Base-by-base conservation (phyloP, 1,139 yeast species). In the Taphrina communis region DNA sequence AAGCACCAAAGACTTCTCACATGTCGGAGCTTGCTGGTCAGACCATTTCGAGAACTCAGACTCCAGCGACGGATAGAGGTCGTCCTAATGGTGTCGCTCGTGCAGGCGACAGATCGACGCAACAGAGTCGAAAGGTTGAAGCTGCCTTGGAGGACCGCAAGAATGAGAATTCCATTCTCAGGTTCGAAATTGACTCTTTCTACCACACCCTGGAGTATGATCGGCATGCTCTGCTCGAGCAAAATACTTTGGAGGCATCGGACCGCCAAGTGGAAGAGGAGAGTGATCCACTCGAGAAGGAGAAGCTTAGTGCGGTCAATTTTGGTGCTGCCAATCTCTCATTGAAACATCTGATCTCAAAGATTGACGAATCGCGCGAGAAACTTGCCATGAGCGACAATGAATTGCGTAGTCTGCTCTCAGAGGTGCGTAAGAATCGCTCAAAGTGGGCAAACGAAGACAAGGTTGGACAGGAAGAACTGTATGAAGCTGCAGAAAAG, bases 401-500 rank as follows among this genome's bases (percentile, higher is more conserved):
- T 69, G 99, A 95, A 75, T 83, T 94, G 71, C 85, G 96, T 70
- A 89, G 88, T 68, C 82, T 94, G 71, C 88, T 94, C 67, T 86
- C 91, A 83, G 99, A 94, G 76, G 98, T 94, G 12, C 84, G 97
- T 63, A 94, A 93, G 75, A 93, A 93, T 76, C 82, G 98, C 73
- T 96, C 98, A 0, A 94, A 95, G 78, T 95, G 99, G 99, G 97
- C 88, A 36, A 90, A 90, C 71, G 97, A 94, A 76, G 97, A 93
- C 71, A 84, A 90, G 72, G 87, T 94, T 53, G 99, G 99, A 3
- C 99, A 95, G 78, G 99, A 95, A 77, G 99, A 95, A 77, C 82
- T 95, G 19, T 95, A 94, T 75, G 99, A 95, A 74, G 97, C 97
- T 0, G 94, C 97, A 75, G 99, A 95, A 75, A 93, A 91, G 76